phyloP scores from a whole-genome alignment of 345 rosid species.

The Geranium rotundifolium region DNA sequence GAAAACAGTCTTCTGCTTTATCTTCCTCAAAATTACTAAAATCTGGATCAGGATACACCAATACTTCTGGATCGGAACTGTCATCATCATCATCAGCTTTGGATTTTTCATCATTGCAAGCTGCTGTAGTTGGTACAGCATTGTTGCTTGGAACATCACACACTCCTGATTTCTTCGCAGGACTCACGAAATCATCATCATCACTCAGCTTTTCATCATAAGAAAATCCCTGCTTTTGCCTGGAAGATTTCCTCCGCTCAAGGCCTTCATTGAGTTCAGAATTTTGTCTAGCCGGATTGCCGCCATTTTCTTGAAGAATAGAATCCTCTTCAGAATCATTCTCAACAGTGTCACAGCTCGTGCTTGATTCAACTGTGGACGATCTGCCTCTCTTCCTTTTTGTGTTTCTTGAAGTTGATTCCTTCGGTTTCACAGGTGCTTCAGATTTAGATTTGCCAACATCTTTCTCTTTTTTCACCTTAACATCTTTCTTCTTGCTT shows the following conservation, averaged over 20 bases:
- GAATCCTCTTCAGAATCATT: conserved; percentile 18
- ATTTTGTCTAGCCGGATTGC: conserved; percentile 13
- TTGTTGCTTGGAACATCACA: not conserved
- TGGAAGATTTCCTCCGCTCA: conserved; percentile 35
- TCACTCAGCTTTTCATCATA: conserved; percentile 19
- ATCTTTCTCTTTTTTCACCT: conserved; percentile 14
- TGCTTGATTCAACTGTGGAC: conserved; percentile 21
- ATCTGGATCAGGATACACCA: conserved; percentile 8
- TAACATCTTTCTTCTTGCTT: conserved; percentile 11
- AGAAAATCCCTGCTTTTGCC: conserved; percentile 32
- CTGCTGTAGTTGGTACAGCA: not conserved
- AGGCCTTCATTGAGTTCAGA: conserved; percentile 10
- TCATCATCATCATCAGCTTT: not conserved
- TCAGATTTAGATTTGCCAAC: conserved; percentile 13
- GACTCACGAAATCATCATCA: conserved; percentile 20
- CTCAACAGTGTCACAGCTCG: conserved; percentile 23
- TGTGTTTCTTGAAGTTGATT: conserved; percentile 13
- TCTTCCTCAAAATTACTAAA: conserved; percentile 10
- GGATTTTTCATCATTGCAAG: not conserved
- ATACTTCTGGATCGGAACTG: not conserved
- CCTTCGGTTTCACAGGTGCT: conserved; percentile 14
- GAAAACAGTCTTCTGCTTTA: conserved; percentile 4
- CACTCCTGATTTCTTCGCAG: conserved; percentile 6
- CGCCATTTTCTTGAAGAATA: conserved; percentile 13
- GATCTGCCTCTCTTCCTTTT: conserved; percentile 30